phyloP scores from a whole-genome alignment of 768 basidiomycete genomes.

The Mycena alexandri region DNA sequence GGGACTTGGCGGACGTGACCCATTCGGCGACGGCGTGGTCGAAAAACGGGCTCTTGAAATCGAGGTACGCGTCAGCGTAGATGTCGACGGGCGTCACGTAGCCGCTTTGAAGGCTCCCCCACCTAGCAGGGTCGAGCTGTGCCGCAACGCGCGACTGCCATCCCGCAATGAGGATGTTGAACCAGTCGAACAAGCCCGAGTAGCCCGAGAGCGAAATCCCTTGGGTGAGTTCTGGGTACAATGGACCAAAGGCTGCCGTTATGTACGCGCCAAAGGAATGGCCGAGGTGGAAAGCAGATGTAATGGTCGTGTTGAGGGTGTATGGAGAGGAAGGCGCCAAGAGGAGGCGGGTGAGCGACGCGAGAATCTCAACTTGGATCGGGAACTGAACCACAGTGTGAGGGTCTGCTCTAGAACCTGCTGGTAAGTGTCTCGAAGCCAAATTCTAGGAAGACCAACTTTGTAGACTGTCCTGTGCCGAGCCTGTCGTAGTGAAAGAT shows the following conservation, averaged over 20 bases:
- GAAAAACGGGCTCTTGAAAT: constrained; percentile 26
- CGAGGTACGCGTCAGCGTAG: constrained; percentile 26
- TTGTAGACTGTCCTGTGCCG: constrained; percentile 27
- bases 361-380: constrained; percentile 33
- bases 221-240: constrained; percentile 25
- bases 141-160: constrained; percentile 32
- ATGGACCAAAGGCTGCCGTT: constrained; percentile 25
- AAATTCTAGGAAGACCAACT: constrained; percentile 3
- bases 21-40: constrained; percentile 25
- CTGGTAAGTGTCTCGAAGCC: not conserved
- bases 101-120: constrained; percentile 18
- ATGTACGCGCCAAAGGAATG: constrained; percentile 28
- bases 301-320: constrained; percentile 4
- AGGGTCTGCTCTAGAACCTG: constrained; percentile 22
- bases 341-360: constrained; percentile 25
- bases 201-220: constrained; percentile 29
- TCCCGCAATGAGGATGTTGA: constrained; percentile 32
- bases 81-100: constrained; percentile 27
- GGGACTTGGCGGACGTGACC: constrained; percentile 18
- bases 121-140: constrained; percentile 18
- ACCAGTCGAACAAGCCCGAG: constrained; percentile 25
- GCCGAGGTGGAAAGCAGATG: constrained; percentile 22
- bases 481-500: constrained; percentile 28
- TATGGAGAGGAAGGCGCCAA: constrained; percentile 11
- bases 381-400: constrained; percentile 29